Base-by-base conservation (phyloP, 805 yeast species). In the Komagataella kurtzmanii region DNA sequence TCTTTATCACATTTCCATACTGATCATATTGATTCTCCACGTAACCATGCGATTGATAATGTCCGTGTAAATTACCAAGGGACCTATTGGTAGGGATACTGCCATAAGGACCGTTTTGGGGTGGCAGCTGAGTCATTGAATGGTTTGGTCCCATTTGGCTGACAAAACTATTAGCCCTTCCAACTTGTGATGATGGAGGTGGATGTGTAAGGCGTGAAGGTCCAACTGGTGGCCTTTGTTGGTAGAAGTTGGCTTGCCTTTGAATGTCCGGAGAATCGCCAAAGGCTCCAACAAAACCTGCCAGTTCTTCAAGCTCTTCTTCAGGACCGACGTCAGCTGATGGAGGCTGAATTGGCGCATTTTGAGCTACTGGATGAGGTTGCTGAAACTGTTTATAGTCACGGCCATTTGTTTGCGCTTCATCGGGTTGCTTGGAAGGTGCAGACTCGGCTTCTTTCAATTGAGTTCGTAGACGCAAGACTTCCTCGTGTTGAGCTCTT, bases 401-500 rank as follows among this genome's bases (percentile, higher is more conserved):
- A 30, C 40, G 40, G 14, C 40, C 40, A 30, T 30, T 30, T 14
- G 40, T 30, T 30, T 30, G 12, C 2, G 14, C 40, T 30, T 30
- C 40, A 6, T 3, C n/a, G 5, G 40, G 40, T 3, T 14, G 40
- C n/a, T 30, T 30, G 2, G 40, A 10, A 30, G 40, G 6, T 30
- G 40, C 40, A 5, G 10, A 10, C 14, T 30, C 40, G n/a, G 40
- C 40, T 14, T 69, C 67, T 51, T 62, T 54, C 48, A 65, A 54
- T 23, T 68, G 60, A 51, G 57, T 63, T 24, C 62, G 51, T 17
- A 56, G 24, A 2, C 61, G 58, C 40, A 30, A 30, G 12, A 62
- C 12, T 45, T 59, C 58, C 45, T 61, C 61, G 51, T 63, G 64
- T 23, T 58, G 54, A 24, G 60, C 53, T 53, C 60, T 65, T 47